These are phyloP conservation scores for Dovyalis caffra DNA, from an alignment of 345 rosid species.

Conservation along the genomic window DNA sequence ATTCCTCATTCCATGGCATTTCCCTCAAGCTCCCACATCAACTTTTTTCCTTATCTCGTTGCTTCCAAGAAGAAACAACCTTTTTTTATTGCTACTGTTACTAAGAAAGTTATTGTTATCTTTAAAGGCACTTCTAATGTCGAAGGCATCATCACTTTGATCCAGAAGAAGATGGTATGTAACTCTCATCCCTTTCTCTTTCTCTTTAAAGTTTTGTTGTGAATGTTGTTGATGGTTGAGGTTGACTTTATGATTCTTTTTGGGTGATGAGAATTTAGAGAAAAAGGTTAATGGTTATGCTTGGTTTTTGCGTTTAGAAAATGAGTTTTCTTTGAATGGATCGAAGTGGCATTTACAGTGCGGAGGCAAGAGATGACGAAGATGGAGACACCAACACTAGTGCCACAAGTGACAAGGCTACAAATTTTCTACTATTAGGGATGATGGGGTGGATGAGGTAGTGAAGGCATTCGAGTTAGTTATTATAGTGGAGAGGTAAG, in stretches of 20 bases:
- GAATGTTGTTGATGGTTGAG: background rate
- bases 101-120: constrained; percentile 89
- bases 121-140: constrained; percentile 75
- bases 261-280: background rate
- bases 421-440: no score
- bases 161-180: constrained; percentile 65
- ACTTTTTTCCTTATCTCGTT: constrained; percentile 32
- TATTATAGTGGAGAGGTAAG: no score
- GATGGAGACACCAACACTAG: no score
- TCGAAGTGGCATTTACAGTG: no score
- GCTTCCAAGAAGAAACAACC: constrained; percentile 35
- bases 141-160: constrained; percentile 82
- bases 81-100: constrained; percentile 50
- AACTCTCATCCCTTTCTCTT: background rate
- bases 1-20: constrained; percentile 54
- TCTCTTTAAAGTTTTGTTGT: background rate
- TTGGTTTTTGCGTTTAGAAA: background rate
- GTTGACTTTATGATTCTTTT: constrained; percentile 5
- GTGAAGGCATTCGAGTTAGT: no score
- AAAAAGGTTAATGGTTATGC: background rate
- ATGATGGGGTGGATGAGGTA: no score
- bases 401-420: no score
- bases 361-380: no score
- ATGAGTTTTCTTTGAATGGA: background rate
- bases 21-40: constrained; percentile 50